A percentile compares a stretch with the other conserved stretches of the same genome.
Conservation (phyloP, 257 asterid genomes). For the Solanum arcanum region DNA sequence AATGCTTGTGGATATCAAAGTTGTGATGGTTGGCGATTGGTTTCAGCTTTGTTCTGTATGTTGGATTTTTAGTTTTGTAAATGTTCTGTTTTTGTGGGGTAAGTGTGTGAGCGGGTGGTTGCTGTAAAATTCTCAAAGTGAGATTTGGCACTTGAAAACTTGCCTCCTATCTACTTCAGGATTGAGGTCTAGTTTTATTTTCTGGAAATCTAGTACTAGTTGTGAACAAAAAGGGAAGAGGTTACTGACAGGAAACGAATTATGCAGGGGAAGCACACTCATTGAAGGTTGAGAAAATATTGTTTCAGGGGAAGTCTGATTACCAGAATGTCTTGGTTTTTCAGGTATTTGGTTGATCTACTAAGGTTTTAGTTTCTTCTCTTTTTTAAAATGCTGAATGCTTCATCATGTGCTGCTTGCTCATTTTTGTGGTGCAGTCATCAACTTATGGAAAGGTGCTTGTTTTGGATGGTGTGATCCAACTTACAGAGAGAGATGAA, state of each 20-base stretch:
- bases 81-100: not conserved
- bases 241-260: slow-evolving; percentile 1
- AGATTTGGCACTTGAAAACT: not conserved
- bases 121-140: not conserved
- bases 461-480: slow-evolving; percentile 95
- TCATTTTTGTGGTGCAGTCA: slow-evolving; percentile 40
- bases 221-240: not conserved
- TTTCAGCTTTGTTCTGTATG: not conserved
- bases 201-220: not conserved
- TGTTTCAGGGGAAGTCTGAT: slow-evolving; percentile 84
- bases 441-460: slow-evolving; percentile 93
- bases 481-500: slow-evolving; percentile 96
- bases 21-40: not conserved
- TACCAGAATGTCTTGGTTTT: slow-evolving; percentile 89
- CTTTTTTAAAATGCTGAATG: not conserved
- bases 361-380: not conserved
- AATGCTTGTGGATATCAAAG: not conserved
- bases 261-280: slow-evolving; percentile 98
- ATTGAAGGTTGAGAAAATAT: slow-evolving; percentile 73
- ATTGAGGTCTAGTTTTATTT: not conserved
- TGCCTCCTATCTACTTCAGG: not conserved
- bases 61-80: not conserved
- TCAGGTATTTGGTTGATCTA: slow-evolving; percentile 40
- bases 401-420: not conserved
- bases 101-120: not conserved